Base-by-base conservation (phyloP, 2,329 filamentous ascomycete species). In the Cladosporium phlei region DNA sequence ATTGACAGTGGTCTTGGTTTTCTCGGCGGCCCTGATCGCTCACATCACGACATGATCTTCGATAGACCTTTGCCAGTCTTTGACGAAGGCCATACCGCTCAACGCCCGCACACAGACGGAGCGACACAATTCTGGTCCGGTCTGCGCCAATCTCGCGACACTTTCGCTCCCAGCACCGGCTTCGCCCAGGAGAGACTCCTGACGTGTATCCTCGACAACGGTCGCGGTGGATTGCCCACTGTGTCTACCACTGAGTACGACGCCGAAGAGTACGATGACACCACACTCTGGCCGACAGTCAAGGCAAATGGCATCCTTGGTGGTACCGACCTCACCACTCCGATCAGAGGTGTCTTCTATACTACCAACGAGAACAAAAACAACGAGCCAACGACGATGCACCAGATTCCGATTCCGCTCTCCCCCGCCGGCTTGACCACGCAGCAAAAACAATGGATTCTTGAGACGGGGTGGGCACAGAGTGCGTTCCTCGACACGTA, bases 391-490 rank as follows among this genome's bases (percentile, higher is more conserved):
- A n/a, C n/a, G n/a, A n/a, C n/a, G n/a, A n/a, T n/a, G n/a, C n/a
- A n/a, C n/a, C n/a, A n/a, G n/a, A n/a, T n/a, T n/a, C n/a, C n/a
- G n/a, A n/a, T n/a, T n/a, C 20, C 28, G 21, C 20, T 45, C 16
- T 45, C 42, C 16, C 42, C 42, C 14, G 25, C 14, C 22, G 27
- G 9, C 8, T 71, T 86, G n/a, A 78, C 76, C 1, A 71, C 71
- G 48, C 71, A 77, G n/a, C 84, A 87, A 60, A 79, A 75, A 43
- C 81, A 85, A 61, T 82, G 84, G 78, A 64, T 87, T 2, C 66
- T 83, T 28, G 82, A 86, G 60, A 78, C 80, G 3, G 77, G 81
- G 43, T 85, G 82, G 79, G 82, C 82, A 5, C 82, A 86, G 53
- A 71, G 77, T 44, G 82, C 82, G 14, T 82, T 86, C 59, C 70